Conservation (phyloP, 1,139 yeast genomes). For the Suhomyces choctaworum region DNA sequence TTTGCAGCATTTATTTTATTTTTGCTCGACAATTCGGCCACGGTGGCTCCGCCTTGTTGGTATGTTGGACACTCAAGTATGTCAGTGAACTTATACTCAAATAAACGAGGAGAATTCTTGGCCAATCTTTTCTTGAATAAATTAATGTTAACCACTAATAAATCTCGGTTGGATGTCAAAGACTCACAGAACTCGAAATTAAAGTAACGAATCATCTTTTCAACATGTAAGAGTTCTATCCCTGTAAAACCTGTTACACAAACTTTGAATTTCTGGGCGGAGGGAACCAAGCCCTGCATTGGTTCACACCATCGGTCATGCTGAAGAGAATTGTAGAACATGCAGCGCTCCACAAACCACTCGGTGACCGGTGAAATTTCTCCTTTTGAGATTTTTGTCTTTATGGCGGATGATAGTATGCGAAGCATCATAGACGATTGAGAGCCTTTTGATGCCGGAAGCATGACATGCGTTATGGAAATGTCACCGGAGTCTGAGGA, state of each 20-base stretch:
- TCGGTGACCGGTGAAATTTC: constrained; percentile 57
- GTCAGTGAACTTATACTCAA: constrained; percentile 37
- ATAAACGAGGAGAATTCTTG: constrained; percentile 42
- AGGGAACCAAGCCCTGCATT: constrained; percentile 39
- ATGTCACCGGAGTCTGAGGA: constrained; percentile 22
- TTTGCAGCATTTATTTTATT: constrained; percentile 59
- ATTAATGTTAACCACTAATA: constrained; percentile 63
- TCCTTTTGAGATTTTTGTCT: constrained; percentile 25
- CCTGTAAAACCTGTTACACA: constrained; percentile 83
- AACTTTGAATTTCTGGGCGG: constrained; percentile 44
- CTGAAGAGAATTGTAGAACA: constrained; percentile 56
- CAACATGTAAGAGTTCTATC: constrained; percentile 74
- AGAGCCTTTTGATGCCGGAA: constrained; percentile 41
- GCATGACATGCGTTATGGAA: constrained; percentile 38
- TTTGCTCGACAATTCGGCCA: constrained; percentile 46
- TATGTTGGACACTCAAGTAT: constrained; percentile 39
- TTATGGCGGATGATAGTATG: constrained; percentile 25
- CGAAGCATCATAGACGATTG: constrained; percentile 27
- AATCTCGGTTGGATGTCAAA: constrained; percentile 57
- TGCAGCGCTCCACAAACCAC: constrained; percentile 81
- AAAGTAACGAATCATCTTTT: constrained; percentile 56
- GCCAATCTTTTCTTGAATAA: constrained; percentile 38
- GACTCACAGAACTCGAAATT: constrained; percentile 53
- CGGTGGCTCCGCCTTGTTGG: constrained; percentile 30
- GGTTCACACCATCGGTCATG: constrained; percentile 78